Evolutionary conservation across 2,329 filamentous ascomycete genomes (phyloP), one percentile per base, ranked within the genome.

Genomic region (Venturiaceae sp.): DNA sequence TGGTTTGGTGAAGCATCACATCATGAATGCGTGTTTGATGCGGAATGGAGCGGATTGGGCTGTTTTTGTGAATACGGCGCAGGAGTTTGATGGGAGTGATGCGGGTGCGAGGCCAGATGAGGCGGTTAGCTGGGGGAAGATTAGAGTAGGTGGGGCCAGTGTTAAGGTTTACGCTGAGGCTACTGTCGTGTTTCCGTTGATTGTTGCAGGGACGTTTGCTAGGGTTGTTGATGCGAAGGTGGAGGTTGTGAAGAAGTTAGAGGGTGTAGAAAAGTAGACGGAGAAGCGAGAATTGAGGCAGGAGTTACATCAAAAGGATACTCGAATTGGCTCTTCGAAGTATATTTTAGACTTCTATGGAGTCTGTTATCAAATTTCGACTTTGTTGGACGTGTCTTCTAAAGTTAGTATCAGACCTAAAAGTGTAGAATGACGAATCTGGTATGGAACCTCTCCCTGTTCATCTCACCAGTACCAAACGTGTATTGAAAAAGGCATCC

Each of bases 111-210:
- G 94, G 58, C 94, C 94, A 4, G 94, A 99, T 67, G 94, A 99
- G 75, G 94, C 94, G 5, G 89, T 99, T 16, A 96, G 92, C 62
- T 99, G 94, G 94, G 94, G 94, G 3, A 99, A 99, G 79, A 96
- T 99, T 73, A 96, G 95, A 73, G 79, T 85, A 44, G 88, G 86
- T 56, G 94, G 87, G 1, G 87, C 94, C 62, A 88, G 85, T 66
- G 92, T 97, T 59, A 99, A 97, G 84, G 81, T 85, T 5, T 85
- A 85, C 65, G 83, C 83, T 16, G 84, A 87, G 69, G 84, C 84
- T 1, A 87, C 84, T 0, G 75, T 86, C 16, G 84, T 80, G 16
- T 87, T 87, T 65, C 84, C 84, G 7, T 71, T 87, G 62, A 84
- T 87, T 62, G 83, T 86, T 9, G 84, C 84, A 4, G 81, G 82